Conservation (phyloP, 305 asterid species). For the Fraxinus platypoda region DNA sequence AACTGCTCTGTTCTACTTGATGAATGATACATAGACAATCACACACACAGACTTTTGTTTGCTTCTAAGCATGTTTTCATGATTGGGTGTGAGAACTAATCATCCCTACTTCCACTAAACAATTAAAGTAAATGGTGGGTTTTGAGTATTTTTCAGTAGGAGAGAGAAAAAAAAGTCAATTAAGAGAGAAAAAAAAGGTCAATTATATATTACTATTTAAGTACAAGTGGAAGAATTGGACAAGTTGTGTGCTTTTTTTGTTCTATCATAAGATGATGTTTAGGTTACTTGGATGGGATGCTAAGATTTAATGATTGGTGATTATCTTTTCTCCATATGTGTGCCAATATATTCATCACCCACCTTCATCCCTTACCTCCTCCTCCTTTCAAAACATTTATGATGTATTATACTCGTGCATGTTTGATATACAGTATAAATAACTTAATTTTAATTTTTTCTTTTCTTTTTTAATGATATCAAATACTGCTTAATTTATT, state of each 20-base stretch:
- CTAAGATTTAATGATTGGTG: background rate
- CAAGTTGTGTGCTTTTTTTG: background rate
- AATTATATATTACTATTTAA: background rate
- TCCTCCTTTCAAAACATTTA: background rate
- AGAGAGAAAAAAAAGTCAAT: slow-evolving; percentile 19
- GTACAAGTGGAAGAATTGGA: background rate
- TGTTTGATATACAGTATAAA: background rate
- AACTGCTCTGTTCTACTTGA: slow-evolving; percentile 22
- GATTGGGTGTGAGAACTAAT: slow-evolving; percentile 43
- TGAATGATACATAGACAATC: slow-evolving; percentile 25
- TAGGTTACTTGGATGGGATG: slow-evolving; percentile 2
- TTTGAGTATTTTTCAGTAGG: background rate
- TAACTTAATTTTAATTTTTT: background rate
- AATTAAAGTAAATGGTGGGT: slow-evolving; percentile 20
- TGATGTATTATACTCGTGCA: background rate
- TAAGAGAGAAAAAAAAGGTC: slow-evolving; percentile 5
- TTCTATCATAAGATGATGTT: background rate
- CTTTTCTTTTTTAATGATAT: background rate
- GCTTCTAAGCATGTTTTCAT: slow-evolving; percentile 93
- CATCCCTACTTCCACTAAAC: slow-evolving; percentile 39
- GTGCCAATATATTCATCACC: background rate
- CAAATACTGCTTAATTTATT: background rate
- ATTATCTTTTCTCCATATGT: background rate
- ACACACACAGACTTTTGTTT: slow-evolving; percentile 41
- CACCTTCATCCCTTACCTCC: background rate